phyloP scores from a whole-genome alignment of 225 moss, liverwort and hornwort genomes.

The Antitrichia curtipendula region DNA sequence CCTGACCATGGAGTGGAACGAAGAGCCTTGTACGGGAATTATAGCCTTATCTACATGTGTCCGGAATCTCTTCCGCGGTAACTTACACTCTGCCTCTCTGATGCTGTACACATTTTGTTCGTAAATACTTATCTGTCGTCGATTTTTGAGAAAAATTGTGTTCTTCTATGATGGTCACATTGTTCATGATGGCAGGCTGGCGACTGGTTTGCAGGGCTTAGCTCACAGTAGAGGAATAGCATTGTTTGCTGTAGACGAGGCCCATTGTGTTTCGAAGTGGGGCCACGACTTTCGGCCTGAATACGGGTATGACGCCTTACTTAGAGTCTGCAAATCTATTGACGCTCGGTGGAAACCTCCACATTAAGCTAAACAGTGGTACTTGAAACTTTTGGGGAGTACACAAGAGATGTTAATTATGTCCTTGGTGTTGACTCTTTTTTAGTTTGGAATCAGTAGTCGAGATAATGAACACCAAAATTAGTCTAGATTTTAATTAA shows the following conservation, averaged over 20 bases:
- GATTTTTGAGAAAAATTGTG: not conserved
- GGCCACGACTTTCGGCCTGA: conserved; percentile 41
- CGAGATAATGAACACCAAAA: not conserved
- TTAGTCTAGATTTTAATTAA: not conserved
- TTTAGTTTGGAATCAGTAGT: not conserved
- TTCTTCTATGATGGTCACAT: not conserved
- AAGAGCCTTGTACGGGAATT: conserved; percentile 29
- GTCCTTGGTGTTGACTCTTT: not conserved
- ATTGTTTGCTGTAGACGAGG: conserved; percentile 60
- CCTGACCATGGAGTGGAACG: conserved; percentile 36
- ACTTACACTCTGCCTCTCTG: not conserved
- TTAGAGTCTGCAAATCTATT: not conserved
- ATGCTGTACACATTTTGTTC: not conserved
- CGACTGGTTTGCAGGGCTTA: conserved; percentile 25
- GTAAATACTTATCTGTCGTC: not conserved
- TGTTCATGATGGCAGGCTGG: conserved; percentile 32
- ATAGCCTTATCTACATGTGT: conserved; percentile 41
- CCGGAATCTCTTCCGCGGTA: conserved; percentile 45
- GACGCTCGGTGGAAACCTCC: not conserved
- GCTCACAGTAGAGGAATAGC: conserved; percentile 42
- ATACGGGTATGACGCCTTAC: conserved; percentile 19
- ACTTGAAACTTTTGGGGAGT: not conserved
- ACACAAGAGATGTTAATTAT: not conserved
- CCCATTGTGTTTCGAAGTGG: conserved; percentile 59
- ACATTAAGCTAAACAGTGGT: not conserved